Evolutionary conservation across 768 basidiomycete genomes (phyloP), one percentile per base, ranked within the genome.

Genomic region (Hirschioporus abietinus): DNA sequence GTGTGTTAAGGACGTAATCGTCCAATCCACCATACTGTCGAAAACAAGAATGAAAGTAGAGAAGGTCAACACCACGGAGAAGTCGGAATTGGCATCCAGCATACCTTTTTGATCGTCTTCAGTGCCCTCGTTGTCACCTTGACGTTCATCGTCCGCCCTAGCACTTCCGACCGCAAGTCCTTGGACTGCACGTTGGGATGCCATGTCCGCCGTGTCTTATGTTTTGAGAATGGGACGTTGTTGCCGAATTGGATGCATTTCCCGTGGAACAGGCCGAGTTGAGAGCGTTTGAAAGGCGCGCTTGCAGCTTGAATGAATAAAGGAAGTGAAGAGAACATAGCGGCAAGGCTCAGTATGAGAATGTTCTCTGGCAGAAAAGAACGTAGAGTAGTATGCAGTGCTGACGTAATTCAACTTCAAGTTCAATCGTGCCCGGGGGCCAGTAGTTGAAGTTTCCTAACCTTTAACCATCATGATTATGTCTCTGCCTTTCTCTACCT

Each of bases 121-220:
- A 96, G 74, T 3, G 92, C 92, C 27, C 89, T 78, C 30, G 90
- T 86, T 0, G 93, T 92, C 64, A 95, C 76, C 72, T 92, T 92
- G 27, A 94, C 78, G 63, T 81, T 80, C 5, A 96, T 72, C 59
- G 78, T 78, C 63, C 82, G 75, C 34, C 83, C 85, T 36, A 94
- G 76, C 8, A 85, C 77, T 17, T 90, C 88, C 15, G 91, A 93
- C 69, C 79, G 83, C 60, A 95, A 71, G 1, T 87, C 84, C 76
- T 95, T 94, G 63, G 80, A 79, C 70, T 95, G 93, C 25, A 94
- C 83, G 76, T 96, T 96, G 36, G 94, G 94, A 12, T 93, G 80
- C 94, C 94, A 96, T 59, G 89, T 84, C 57, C 94, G 82, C 63
- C 91, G 88, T 26, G 95, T 95, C 80, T 95, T 95, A 75, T 90